These are phyloP conservation scores for Xylariomycetidae sp. DNA, from an alignment of 2,329 filamentous ascomycete genomes.

Conservation along the genomic window DNA sequence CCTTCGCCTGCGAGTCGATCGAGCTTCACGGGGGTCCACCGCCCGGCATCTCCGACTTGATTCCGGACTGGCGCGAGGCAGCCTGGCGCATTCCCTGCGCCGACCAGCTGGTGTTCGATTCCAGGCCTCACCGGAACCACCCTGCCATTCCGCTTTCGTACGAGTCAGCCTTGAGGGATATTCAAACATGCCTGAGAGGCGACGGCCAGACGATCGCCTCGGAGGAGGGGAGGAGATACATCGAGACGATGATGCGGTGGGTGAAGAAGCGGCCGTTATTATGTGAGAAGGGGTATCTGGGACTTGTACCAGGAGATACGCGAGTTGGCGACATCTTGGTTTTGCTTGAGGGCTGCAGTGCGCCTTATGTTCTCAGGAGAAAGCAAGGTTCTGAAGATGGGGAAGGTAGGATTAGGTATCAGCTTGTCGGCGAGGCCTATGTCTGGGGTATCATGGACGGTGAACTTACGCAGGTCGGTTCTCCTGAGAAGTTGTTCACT, in stretches of 20 bases:
- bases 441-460: too few relatives aligned
- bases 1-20: not conserved
- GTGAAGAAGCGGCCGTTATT: slow-evolving; percentile 6
- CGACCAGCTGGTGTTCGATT: slow-evolving; percentile 6
- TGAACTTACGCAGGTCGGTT: too few relatives aligned
- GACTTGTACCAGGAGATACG: slow-evolving; percentile 2
- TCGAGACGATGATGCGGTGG: slow-evolving; percentile 7
- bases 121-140: slow-evolving; percentile 3
- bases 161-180: not conserved
- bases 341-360: slow-evolving; percentile 6
- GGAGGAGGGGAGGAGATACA: slow-evolving; percentile 3
- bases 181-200: not conserved
- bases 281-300: slow-evolving; percentile 5
- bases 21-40: not conserved
- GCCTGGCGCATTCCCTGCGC: slow-evolving; percentile 9
- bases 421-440: too few relatives aligned
- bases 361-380: slow-evolving; percentile 7
- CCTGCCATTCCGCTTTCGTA: not conserved
- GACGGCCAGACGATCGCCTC: not conserved
- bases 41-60: too few relatives aligned
- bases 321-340: slow-evolving; percentile 1
- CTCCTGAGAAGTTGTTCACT: too few relatives aligned
- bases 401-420: too few relatives aligned
- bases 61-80: too few relatives aligned
- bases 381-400: too few relatives aligned